phyloP scores from a whole-genome alignment of 2,329 filamentous ascomycete genomes.

The Penicillium sclerotigenum region DNA sequence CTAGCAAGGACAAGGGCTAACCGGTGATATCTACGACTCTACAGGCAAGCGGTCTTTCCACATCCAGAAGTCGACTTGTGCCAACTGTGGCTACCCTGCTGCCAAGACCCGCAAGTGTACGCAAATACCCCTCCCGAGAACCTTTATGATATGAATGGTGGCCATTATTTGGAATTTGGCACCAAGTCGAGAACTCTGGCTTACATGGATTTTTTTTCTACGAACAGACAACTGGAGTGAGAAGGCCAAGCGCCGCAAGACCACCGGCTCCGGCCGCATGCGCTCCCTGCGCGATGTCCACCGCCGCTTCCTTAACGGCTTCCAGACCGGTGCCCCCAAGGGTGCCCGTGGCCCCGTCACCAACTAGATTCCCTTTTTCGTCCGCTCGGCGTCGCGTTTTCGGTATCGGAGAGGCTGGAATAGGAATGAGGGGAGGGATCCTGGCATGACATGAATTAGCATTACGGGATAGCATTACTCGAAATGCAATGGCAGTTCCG shows the following conservation, averaged over 20 bases:
- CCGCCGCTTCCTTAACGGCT: constrained; percentile 95
- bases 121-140: constrained; percentile 39
- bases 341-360: constrained; percentile 66
- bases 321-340: constrained; percentile 87
- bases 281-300: constrained; percentile 89
- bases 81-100: constrained; percentile 92
- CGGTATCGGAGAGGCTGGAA: constrained; percentile 39
- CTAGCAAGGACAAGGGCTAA: constrained; percentile 26
- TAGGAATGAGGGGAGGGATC: constrained; percentile 29
- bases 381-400: constrained; percentile 37
- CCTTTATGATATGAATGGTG: constrained; percentile 6
- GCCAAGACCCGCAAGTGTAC: constrained; percentile 99
- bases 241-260: constrained; percentile 99
- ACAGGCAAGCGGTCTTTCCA: constrained; percentile 93
- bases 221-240: constrained; percentile 94
- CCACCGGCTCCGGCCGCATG: constrained; percentile 93
- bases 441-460: constrained; percentile 40
- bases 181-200: constrained; percentile 20
- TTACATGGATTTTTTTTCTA: constrained; percentile 27
- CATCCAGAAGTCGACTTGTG: constrained; percentile 99
- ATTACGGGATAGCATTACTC: constrained; percentile 34
- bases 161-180: constrained; percentile 1
- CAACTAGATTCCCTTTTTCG: constrained; percentile 38
- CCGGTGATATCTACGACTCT: constrained; percentile 20
- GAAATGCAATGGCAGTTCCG: constrained; percentile 34